phyloP scores from a whole-genome alignment of 2,329 filamentous ascomycete species.

The Sporothrix brunneoviolacea region DNA sequence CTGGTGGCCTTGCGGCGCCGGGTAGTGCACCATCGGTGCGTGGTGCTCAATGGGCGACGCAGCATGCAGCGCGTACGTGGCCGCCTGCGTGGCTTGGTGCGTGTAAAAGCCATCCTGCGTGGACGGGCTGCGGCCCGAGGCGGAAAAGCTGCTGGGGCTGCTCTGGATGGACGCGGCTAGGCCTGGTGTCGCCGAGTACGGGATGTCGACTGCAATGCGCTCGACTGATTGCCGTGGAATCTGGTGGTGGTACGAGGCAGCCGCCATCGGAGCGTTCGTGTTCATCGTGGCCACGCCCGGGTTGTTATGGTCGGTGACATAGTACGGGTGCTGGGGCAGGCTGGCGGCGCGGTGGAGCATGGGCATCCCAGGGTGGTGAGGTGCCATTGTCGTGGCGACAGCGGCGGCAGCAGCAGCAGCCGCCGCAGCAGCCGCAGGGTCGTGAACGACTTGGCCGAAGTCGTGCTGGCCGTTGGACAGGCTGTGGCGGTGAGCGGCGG shows the following conservation, averaged over 20 bases:
- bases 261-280: constrained; percentile 33
- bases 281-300: constrained; percentile 57
- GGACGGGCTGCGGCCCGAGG: constrained; percentile 46
- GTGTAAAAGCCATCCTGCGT: constrained; percentile 52
- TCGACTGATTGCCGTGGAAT: constrained; percentile 44
- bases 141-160: constrained; percentile 54
- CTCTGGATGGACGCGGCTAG: constrained; percentile 45
- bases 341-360: constrained; percentile 44
- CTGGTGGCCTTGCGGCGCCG: constrained; percentile 28
- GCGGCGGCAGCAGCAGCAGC: constrained; percentile 6
- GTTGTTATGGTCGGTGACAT: constrained; percentile 55
- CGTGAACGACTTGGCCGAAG: constrained; percentile 35
- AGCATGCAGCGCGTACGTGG: constrained; percentile 42
- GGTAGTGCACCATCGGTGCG: constrained; percentile 32
- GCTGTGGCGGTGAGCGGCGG: constrained; percentile 41
- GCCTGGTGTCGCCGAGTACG: constrained; percentile 42
- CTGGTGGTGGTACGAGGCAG: constrained; percentile 35
- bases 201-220: constrained; percentile 41
- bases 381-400: constrained; percentile 11
- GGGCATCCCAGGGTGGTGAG: constrained; percentile 34
- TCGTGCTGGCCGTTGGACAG: constrained; percentile 39
- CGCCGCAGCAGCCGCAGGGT: constrained; percentile 18
- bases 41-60: constrained; percentile 42
- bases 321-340: constrained; percentile 43
- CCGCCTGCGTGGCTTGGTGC: constrained; percentile 42